Percentiles rank a stretch among this genome's conserved stretches.
phyloP scores from a whole-genome alignment of 202 grass and related monocot genomes.

The Dendrocalamus latiflorus region DNA sequence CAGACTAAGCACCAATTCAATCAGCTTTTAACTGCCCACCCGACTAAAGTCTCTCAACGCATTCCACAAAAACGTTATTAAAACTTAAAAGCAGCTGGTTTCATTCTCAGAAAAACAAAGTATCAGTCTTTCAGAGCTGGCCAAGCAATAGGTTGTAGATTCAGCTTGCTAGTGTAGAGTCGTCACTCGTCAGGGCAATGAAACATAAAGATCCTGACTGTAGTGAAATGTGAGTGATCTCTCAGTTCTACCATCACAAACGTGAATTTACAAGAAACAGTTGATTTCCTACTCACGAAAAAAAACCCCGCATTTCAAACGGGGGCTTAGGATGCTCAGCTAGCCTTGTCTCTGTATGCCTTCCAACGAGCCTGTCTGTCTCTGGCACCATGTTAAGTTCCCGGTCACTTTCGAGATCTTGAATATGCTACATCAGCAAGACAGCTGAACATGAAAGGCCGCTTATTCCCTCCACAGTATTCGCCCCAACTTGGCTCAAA shows the following conservation, averaged over 20 bases:
- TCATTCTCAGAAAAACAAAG: slow-evolving; percentile 18
- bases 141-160: not conserved
- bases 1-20: slow-evolving; percentile 20
- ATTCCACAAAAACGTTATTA: not conserved
- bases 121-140: slow-evolving; percentile 2
- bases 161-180: slow-evolving; percentile 14
- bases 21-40: slow-evolving; percentile 26
- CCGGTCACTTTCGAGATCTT: not conserved
- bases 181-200: not conserved
- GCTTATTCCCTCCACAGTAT: not conserved
- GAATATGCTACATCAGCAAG: not conserved
- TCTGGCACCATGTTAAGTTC: not conserved
- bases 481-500: not conserved
- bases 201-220: not conserved
- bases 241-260: not conserved
- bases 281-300: not conserved
- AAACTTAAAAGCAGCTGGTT: not conserved
- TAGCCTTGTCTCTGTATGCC: not conserved
- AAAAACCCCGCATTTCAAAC: not conserved
- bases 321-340: not conserved
- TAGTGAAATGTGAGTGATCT: not conserved
- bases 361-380: not conserved
- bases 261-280: not conserved
- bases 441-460: not conserved
- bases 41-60: not conserved